Base-by-base conservation (phyloP, 805 yeast species). In the Tetrapisispora fleetii region DNA sequence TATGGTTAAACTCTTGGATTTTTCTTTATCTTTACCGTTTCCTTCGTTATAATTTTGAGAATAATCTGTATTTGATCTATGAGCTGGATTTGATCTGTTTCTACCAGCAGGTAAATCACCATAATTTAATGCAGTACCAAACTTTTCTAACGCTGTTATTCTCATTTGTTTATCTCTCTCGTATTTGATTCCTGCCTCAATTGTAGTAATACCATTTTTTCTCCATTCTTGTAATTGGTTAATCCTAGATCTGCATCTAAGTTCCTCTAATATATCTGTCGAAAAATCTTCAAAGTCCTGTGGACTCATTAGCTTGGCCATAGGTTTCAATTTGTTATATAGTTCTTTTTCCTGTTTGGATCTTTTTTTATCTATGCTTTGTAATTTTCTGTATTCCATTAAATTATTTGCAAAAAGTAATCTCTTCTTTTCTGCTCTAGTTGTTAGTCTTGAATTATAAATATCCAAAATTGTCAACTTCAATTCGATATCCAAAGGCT, bases 211-310 rank as follows among this genome's bases (percentile, higher is more conserved):
- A 5, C 99, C 99, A 63, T 87, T 83, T 44, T 81, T 76, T 53
- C 99, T 77, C 88, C 96, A 95, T 60, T 84, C 91, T 66, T 93
- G 99, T 30, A 95, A 70, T 66, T 89, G 96, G 46, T 83, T 85
- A 44, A 93, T 89, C 53, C 95, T 77, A 36, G 81, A 76, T 49
- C 97, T 75, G 54, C 86, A 80, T 56, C 80, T 81, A 46, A 87
- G 74, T 67, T 93, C 99, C 13, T 79, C 79, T 40, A 88, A 57
- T 52, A 89, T 75, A 61, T 85, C 95, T 32, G 76, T 79, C 4
- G 82, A 69, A 59, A 93, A 88, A 4, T 73, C 77, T 40, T 80
- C 83, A 65, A 83, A 93, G 69, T 93, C 99, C 32, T 76, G 73
- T 4, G 87, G 81, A 0, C 89, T 79, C 80, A 93, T 77, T 11